Percentiles rank a stretch among this genome's conserved stretches.
Evolutionary conservation across 2,329 filamentous ascomycete species (phyloP).

Genomic region (Nakataea oryzae): DNA sequence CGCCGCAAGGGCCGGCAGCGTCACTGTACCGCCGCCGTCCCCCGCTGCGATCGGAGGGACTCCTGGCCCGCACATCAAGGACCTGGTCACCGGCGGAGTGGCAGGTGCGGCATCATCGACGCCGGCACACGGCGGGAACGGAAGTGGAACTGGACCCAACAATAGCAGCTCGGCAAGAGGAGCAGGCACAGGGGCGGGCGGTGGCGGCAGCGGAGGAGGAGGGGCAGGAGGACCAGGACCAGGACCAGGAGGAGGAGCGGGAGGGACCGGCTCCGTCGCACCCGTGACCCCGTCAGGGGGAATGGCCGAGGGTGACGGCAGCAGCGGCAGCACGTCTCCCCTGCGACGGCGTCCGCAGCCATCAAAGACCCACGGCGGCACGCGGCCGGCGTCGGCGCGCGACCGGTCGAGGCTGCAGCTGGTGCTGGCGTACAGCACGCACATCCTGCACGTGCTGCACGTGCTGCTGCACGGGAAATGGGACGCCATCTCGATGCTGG

Average conservation of each 20-base stretch:
- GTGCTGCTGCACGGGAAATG: slow-evolving; percentile 37
- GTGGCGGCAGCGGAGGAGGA: background rate
- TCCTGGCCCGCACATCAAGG: slow-evolving; percentile 11
- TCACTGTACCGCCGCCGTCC: background rate
- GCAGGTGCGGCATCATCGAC: background rate
- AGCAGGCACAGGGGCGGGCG: background rate
- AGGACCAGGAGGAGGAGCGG: no score
- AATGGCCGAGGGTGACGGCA: slow-evolving; percentile 3
- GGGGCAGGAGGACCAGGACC: background rate
- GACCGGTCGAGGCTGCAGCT: slow-evolving; percentile 23
- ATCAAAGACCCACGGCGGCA: background rate
- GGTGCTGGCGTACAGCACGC: slow-evolving; percentile 34
- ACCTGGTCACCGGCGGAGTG: slow-evolving; percentile 10
- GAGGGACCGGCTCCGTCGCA: background rate
- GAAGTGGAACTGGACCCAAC: background rate
- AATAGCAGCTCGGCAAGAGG: background rate
- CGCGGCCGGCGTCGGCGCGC: slow-evolving; percentile 2
- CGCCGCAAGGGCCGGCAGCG: background rate
- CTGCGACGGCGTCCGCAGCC: background rate
- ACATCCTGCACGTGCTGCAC: slow-evolving; percentile 35
- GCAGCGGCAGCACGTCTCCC: slow-evolving; percentile 4
- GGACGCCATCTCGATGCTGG: slow-evolving; percentile 37
- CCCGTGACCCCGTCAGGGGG: no score
- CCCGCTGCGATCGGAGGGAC: background rate
- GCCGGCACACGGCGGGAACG: background rate